Conservation (phyloP, 352 stramenopile species). For the Aphanomyces astaci region DNA sequence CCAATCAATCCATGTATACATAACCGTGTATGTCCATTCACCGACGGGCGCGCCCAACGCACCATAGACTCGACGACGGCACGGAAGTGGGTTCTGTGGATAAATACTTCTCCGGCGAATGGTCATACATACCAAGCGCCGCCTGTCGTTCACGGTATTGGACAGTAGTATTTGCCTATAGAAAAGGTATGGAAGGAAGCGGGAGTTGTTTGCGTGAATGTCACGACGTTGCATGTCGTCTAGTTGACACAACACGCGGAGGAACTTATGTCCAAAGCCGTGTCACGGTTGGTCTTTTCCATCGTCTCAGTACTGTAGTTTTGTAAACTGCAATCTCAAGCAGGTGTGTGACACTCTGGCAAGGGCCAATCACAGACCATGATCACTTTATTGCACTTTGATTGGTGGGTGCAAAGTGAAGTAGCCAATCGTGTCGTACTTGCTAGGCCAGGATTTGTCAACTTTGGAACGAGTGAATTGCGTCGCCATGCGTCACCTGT, state of each 20-base stretch:
- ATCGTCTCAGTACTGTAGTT: background rate
- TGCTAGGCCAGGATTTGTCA: background rate
- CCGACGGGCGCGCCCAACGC: too few species aligned
- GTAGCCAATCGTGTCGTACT: background rate
- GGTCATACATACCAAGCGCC: too few species aligned
- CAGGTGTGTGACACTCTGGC: background rate
- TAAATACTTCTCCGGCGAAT: too few species aligned
- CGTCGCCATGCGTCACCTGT: slow-evolving; percentile 7
- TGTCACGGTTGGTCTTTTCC: background rate
- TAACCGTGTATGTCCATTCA: too few species aligned
- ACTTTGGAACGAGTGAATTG: background rate
- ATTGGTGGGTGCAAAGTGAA: background rate
- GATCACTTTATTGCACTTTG: background rate
- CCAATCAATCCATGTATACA: too few species aligned
- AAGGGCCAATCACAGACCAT: background rate
- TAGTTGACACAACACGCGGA: background rate
- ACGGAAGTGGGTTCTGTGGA: too few species aligned
- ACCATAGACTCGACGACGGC: too few species aligned
- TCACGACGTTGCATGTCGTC: background rate
- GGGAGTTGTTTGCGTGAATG: too few species aligned
- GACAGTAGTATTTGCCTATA: too few species aligned
- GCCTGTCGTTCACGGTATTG: too few species aligned
- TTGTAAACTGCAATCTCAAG: background rate
- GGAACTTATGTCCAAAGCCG: background rate
- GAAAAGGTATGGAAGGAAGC: too few species aligned